A percentile compares a stretch with the other conserved stretches of the same genome.
phyloP scores from a whole-genome alignment of 805 yeast genomes.

The Schwanniomyces yamadae region DNA sequence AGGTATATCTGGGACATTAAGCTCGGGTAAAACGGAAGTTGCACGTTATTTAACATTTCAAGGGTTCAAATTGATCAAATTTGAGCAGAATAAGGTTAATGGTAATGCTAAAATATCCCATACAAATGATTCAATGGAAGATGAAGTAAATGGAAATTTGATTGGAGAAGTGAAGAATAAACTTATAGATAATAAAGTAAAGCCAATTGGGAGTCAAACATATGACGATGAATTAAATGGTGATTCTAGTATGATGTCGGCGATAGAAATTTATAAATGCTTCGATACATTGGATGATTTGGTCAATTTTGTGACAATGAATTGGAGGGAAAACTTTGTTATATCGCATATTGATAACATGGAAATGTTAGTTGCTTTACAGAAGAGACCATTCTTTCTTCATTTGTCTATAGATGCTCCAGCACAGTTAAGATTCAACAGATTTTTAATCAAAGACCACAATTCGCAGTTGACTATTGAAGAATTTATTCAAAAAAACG shows the following conservation, averaged over 20 bases:
- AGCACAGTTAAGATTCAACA: constrained; percentile 42
- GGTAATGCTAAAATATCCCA: no score
- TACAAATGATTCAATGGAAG: constrained; percentile 9
- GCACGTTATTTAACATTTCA: constrained; percentile 54
- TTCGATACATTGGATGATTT: constrained; percentile 47
- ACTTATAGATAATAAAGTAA: not conserved
- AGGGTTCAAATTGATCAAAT: constrained; percentile 45
- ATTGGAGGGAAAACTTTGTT: constrained; percentile 67
- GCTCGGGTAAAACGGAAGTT: constrained; percentile 67
- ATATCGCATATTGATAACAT: constrained; percentile 48
- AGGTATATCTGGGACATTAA: constrained; percentile 69
- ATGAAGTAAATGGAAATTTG: constrained; percentile 1
- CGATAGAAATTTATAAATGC: constrained; percentile 13
- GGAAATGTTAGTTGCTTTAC: constrained; percentile 44
- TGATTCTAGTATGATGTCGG: constrained; percentile 6
- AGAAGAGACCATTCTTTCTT: constrained; percentile 78
- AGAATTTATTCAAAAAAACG: constrained; percentile 36
- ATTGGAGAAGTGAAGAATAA: constrained; percentile 1
- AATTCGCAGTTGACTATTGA: constrained; percentile 18
- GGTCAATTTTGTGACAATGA: constrained; percentile 58
- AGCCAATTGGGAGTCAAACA: no score
- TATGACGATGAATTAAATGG: not conserved
- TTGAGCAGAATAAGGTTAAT: not conserved
- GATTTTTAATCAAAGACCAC: constrained; percentile 24
- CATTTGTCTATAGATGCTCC: constrained; percentile 82